Evolutionary conservation across 2,329 filamentous ascomycete genomes (phyloP), one percentile per base, ranked within the genome.

Genomic region (Trichophyton schoenleinii): DNA sequence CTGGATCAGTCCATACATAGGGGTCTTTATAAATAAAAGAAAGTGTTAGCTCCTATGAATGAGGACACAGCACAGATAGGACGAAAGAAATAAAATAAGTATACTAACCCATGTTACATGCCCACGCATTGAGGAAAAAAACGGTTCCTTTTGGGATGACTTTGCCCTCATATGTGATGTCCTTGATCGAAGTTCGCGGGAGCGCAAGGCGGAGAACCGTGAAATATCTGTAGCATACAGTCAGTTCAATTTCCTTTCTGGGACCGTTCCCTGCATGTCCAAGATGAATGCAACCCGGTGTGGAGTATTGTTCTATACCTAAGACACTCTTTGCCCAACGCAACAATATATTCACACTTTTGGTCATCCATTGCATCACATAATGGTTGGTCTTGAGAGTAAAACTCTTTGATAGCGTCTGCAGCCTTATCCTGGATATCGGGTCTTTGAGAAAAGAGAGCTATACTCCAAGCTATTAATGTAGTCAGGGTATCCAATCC

Each of bases 401-500:
- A 83, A 20, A 80, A 75, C 60, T 82, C 78, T 4, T 76, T 70
- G 60, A 87, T 87, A 52, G 82, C 83, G 2, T 72, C 66, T 5
- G 79, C 71, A 0, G 84, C 85, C 67, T 81, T 84, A 4, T 81
- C 75, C 66, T 87, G 85, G 4, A 87, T 79, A 61, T 87, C 83
- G 0, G 80, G 80, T 22, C 82, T 77, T 53, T 82, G 78, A 0
- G 83, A 79, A 2, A 87, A 72, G 31, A 85, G 74, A 0, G 80
- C 82, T 58, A 87, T 77, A 66, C 82, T 84, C 84, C 84, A 87
- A 3, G 83, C 81, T 1, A 87, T 80, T 3, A 85, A 75, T 0
- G 84, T 87, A 1, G 83, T 86, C 41, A 87, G 79, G 0, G 85
- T 87, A 64, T 87, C 85, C 2, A 87, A 74, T 0, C 85, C 85